Percentiles rank a stretch among this genome's conserved stretches.
Conservation (phyloP, 257 asterid genomes). For the Plantago elongata region DNA sequence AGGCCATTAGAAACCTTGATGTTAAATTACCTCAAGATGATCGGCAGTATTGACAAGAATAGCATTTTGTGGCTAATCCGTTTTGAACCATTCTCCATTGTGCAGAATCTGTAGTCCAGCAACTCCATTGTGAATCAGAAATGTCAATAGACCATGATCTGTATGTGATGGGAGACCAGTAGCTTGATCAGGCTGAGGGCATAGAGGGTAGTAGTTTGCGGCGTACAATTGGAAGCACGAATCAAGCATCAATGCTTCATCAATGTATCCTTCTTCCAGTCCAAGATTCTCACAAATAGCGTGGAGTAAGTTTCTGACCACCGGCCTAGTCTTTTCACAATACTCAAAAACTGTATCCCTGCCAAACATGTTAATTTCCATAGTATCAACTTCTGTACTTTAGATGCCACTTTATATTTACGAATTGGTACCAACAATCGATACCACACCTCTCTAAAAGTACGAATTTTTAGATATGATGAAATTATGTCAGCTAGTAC, state of each 20-base stretch:
- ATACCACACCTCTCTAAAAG: too few species aligned
- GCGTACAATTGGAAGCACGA: constrained; percentile 35
- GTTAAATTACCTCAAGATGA: constrained; percentile 33
- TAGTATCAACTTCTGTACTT: not conserved
- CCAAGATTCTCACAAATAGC: constrained; percentile 32
- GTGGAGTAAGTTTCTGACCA: constrained; percentile 25
- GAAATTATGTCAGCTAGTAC: not conserved
- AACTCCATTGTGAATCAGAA: constrained; percentile 35
- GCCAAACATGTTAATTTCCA: not conserved
- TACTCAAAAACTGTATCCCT: constrained; percentile 31
- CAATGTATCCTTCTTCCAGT: constrained; percentile 29
- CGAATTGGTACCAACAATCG: too few species aligned
- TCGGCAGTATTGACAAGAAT: constrained; percentile 41
- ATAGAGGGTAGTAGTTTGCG: constrained; percentile 39
- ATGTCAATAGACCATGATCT: constrained; percentile 43
- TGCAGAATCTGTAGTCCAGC: constrained; percentile 38
- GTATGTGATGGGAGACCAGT: constrained; percentile 53
- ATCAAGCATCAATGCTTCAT: constrained; percentile 29
- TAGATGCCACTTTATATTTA: too few species aligned
- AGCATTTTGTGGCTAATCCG: constrained; percentile 28
- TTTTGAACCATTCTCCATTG: constrained; percentile 35
- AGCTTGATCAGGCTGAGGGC: constrained; percentile 50
- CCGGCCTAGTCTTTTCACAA: constrained; percentile 22
- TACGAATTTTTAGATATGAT: not conserved
- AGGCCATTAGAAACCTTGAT: not conserved